Conservation (phyloP, 495 filamentous ascomycete genomes). For the Hypomontagnella submonticulosa region DNA sequence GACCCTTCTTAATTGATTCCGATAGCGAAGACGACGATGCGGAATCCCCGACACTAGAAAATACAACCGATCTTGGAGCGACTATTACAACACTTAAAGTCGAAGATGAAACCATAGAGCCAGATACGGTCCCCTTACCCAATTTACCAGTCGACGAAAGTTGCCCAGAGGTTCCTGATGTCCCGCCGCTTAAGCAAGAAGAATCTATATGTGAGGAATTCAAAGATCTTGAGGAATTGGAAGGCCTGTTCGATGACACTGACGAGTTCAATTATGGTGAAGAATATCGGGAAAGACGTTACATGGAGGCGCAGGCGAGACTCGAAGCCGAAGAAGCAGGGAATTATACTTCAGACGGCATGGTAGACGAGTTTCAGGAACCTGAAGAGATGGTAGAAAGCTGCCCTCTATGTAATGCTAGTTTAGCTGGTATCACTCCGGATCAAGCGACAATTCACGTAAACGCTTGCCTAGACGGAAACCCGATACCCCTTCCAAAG, state of each 20-base stretch:
- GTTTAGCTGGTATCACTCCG: slow-evolving; percentile 67
- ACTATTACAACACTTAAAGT: background rate
- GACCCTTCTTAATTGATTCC: slow-evolving; percentile 74
- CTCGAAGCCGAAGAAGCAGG: slow-evolving; percentile 65
- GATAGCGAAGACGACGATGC: slow-evolving; percentile 69
- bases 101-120: slow-evolving; percentile 13
- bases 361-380: slow-evolving; percentile 33
- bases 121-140: slow-evolving; percentile 41
- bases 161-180: slow-evolving; percentile 34
- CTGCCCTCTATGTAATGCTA: slow-evolving; percentile 82
- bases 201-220: slow-evolving; percentile 57
- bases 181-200: slow-evolving; percentile 64
- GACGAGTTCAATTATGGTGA: slow-evolving; percentile 67
- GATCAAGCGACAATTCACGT: slow-evolving; percentile 78
- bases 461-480: slow-evolving; percentile 91
- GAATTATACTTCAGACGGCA: slow-evolving; percentile 51
- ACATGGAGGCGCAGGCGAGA: slow-evolving; percentile 70
- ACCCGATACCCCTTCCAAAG: slow-evolving; percentile 62
- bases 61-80: slow-evolving; percentile 11
- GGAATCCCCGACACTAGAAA: slow-evolving; percentile 10
- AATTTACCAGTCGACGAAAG: slow-evolving; percentile 41
- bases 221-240: slow-evolving; percentile 74
- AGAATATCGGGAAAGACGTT: slow-evolving; percentile 68
- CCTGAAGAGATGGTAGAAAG: slow-evolving; percentile 50
- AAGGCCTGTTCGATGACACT: slow-evolving; percentile 59